Evolutionary conservation across 1,139 yeast species (phyloP), one percentile per base, ranked within the genome.

Genomic region (Geotrichum phurueaensis): DNA sequence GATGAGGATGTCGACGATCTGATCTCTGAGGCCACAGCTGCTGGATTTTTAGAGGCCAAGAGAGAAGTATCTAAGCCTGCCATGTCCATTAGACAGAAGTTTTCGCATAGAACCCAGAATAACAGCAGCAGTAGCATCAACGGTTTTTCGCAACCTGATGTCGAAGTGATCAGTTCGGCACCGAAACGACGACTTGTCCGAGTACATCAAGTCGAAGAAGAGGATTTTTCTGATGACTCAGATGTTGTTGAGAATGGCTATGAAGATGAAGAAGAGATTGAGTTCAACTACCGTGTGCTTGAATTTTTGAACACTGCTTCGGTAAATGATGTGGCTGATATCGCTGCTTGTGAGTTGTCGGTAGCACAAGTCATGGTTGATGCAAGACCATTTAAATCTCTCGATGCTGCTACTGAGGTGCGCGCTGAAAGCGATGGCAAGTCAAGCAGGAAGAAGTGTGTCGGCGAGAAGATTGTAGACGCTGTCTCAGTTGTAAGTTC

Each of bases 291-390:
- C 18, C 84, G 89, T 62, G 84, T 91, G 36, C 76, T 92, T 60
- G 83, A 85, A 57, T 91, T 94, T 68, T 78, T 94, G 67, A 94
- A 94, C 71, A 82, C 83, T 33, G 94, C 96, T 0, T 81, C 89
- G 13, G 78, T 78, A 1, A 84, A 85, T 62, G 97, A 92, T 70
- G 78, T 94, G 57, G 82, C 86, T 15, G 99, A 94, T 73, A 83
- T 91, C 48, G 84, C 96, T 18, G 84, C 84, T 20, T 83, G 91
- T 58, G 79, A 84, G 1, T 85, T 89, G 13, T 83, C 79, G n/a
- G 77, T 83, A 47, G 96, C 96, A 0, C 81, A 83, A 51, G 67
- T 77, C 6, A 77, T 95, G 43, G 78, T 89, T 12, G 73, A 79
- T 1, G 78, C 79, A 62, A 79, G 99, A 67, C 98, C 98, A 0